A percentile compares a stretch with the other conserved stretches of the same genome.
phyloP scores from a whole-genome alignment of 75 land plant species.

The Chamaecyparis obtusa region DNA sequence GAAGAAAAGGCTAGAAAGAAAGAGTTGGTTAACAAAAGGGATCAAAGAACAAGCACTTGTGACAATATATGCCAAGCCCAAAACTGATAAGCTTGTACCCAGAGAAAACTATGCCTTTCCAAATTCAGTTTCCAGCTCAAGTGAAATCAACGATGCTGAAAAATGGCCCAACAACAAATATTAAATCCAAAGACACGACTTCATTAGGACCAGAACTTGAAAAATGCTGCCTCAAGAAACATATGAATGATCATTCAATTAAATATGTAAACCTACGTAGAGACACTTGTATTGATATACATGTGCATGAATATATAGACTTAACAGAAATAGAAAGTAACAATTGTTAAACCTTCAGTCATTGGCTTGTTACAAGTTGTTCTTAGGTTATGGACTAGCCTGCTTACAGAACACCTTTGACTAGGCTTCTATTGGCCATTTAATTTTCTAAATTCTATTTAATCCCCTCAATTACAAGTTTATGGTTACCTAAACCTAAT shows the following conservation, averaged over 20 bases:
- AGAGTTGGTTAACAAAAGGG: neutral
- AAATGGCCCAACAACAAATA: neutral
- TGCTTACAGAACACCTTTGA: neutral
- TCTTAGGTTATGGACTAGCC: neutral
- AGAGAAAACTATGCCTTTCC: neutral
- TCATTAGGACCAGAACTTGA: neutral
- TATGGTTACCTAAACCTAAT: neutral
- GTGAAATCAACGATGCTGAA: no score
- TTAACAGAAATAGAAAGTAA: neutral
- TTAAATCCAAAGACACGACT: neutral
- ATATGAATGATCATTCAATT: neutral
- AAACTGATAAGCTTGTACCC: neutral
- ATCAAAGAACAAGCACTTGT: neutral
- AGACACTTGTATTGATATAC: no score
- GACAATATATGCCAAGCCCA: neutral
- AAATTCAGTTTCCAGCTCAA: neutral
- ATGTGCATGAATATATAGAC: no score
- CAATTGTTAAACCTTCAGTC: neutral
- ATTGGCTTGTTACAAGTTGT: neutral
- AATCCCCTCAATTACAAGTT: no score
- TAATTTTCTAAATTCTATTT: neutral
- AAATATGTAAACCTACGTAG: neutral
- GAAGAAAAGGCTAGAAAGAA: neutral
- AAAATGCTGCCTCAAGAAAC: neutral
- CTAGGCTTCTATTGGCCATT: neutral